Base-by-base conservation (phyloP, 2,329 filamentous ascomycete species). In the Phaeophleospora eucalypticola region DNA sequence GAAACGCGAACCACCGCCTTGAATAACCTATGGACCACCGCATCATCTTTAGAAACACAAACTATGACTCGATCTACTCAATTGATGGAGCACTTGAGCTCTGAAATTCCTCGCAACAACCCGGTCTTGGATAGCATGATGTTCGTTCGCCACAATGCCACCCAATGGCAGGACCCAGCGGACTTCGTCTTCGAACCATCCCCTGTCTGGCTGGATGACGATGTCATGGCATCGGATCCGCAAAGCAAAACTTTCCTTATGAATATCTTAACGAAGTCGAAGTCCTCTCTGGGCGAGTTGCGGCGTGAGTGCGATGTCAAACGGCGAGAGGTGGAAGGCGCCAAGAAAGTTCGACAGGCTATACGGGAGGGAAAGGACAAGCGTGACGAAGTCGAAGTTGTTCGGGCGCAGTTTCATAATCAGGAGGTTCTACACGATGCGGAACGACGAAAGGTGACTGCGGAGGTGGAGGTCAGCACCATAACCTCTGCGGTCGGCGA, bases 141-240 rank as follows among this genome's bases (percentile, higher is more conserved):
- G 93, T 98, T 96, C 68, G 83, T 95, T 47, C 84, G 86, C 52
- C 93, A 98, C 72, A 98, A 98, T 63, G 82, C 87, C 58, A 21
- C 81, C 18, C 72, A 79, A 42, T 95, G 87, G 77, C 83, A 89
- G 61, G 91, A 97, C 62, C 93, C 93, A 0, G 62, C 79, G 1
- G 86, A 96, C 68, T 87, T 93, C 68, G 74, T 73, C 9, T 98
- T 98, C 59, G 93, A 98, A 67, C 86, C 93, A 1, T 95, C 90
- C 65, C 91, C 93, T 0, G 86, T 98, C 20, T 98, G 94, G 93
- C 86, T 96, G 61, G 94, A 98, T 60, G 89, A 96, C 59, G 87
- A 86, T 48, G 71, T 78, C 17, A 95, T 98, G 80, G 79, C 93
- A 4, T 81, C 85, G 0, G 90, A 97, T 65, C 89, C 96, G 38